These are phyloP conservation scores for Aspergillus novoparasiticus DNA, from an alignment of 2,329 filamentous ascomycete species.

Conservation along the genomic window DNA sequence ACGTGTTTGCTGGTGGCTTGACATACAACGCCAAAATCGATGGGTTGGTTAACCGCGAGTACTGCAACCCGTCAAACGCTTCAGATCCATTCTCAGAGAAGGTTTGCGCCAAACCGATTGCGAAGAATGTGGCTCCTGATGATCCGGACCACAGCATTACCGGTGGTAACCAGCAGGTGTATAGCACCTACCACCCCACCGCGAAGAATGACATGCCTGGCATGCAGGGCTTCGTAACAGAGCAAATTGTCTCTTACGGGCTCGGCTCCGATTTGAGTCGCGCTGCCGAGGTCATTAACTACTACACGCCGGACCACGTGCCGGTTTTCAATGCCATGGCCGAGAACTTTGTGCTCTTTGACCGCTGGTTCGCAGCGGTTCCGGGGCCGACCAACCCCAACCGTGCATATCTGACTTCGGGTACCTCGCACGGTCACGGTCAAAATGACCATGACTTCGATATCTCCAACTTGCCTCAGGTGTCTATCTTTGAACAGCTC, in stretches of 20 bases:
- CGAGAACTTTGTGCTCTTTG: conserved; percentile 49
- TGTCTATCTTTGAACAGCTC: conserved; percentile 45
- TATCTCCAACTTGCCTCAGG: conserved; percentile 39
- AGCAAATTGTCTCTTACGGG: conserved; percentile 42
- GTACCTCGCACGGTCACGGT: conserved; percentile 45
- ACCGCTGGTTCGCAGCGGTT: conserved; percentile 47
- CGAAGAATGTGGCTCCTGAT: conserved; percentile 43
- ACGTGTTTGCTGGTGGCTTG: conserved; percentile 46
- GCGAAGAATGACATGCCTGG: conserved; percentile 24
- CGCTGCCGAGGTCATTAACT: conserved; percentile 48
- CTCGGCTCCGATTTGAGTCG: conserved; percentile 37
- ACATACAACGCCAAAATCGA: conserved; percentile 41
- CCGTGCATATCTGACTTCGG: conserved; percentile 42
- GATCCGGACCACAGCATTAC: conserved; percentile 49
- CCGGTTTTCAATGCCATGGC: conserved; percentile 45
- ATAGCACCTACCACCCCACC: conserved; percentile 41
- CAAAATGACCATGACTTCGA: conserved; percentile 39
- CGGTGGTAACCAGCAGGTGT: conserved; percentile 48
- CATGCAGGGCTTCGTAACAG: conserved; percentile 48
- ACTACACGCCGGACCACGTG: conserved; percentile 46
- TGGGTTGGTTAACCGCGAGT: conserved; percentile 32
- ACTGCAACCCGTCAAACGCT: conserved; percentile 45
- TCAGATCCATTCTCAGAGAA: conserved; percentile 26
- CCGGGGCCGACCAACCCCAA: conserved; percentile 46
- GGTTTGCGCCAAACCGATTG: conserved; percentile 41